phyloP scores from a whole-genome alignment of 2,329 filamentous ascomycete species.

The Talaromyces sp. region DNA sequence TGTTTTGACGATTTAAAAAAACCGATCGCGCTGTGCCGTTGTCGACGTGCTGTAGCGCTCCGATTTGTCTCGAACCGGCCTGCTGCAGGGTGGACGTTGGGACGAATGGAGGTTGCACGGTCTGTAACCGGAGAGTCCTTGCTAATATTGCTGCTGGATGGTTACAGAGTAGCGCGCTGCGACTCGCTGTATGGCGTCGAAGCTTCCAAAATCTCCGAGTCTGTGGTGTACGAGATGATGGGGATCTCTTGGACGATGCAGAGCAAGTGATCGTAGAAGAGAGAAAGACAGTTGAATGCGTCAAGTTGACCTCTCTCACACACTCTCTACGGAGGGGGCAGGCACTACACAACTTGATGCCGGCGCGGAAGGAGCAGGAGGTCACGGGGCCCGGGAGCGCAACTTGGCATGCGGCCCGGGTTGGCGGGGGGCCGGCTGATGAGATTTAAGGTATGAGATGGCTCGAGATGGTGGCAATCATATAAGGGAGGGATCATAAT shows the following conservation, averaged over 20 bases:
- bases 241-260: not conserved
- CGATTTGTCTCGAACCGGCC: conserved; percentile 7
- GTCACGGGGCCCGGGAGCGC: not conserved
- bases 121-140: not conserved
- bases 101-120: not conserved
- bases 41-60: not conserved
- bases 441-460: not conserved
- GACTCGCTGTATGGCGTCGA: not conserved
- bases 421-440: not conserved
- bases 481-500: not conserved
- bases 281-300: not conserved
- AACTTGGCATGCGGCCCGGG: not conserved
- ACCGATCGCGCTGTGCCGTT: not conserved
- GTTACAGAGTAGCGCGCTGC: not conserved
- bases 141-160: not conserved
- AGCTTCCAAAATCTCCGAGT: not conserved
- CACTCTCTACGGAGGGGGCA: not conserved
- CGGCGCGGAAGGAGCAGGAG: not conserved
- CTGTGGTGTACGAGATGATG: not conserved
- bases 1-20: not conserved
- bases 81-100: conserved; percentile 4
- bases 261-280: not conserved
- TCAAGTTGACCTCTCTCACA: no score
- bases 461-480: not conserved
- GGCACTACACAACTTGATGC: not conserved